Percentiles rank a stretch among this genome's conserved stretches.
These are phyloP conservation scores for Curvularia lunata DNA, from an alignment of 2,329 filamentous ascomycete species.

Conservation along the genomic window DNA sequence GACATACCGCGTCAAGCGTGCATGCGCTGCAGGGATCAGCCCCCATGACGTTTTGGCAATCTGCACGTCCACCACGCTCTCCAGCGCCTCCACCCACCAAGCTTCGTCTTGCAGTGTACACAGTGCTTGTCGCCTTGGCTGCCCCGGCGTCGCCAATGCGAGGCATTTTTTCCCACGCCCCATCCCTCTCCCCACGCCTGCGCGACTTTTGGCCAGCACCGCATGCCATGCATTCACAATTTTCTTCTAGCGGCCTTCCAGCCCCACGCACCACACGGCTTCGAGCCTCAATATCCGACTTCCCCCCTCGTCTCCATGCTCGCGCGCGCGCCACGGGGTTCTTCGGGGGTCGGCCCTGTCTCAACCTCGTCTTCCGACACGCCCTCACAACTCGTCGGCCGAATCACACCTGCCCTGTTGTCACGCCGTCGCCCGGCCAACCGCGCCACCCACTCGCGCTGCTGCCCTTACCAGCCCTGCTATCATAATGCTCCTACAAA, in stretches of 20 bases:
- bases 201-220: slow-evolving; percentile 15
- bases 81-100: slow-evolving; percentile 17
- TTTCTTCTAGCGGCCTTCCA: slow-evolving; percentile 25
- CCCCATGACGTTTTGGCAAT: slow-evolving; percentile 18
- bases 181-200: slow-evolving; percentile 17
- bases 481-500: slow-evolving; percentile 21
- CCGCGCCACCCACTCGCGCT: slow-evolving; percentile 15
- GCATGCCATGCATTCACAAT: slow-evolving; percentile 16
- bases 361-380: slow-evolving; percentile 22
- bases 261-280: slow-evolving; percentile 22
- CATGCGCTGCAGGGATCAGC: slow-evolving; percentile 12
- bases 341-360: slow-evolving; percentile 14
- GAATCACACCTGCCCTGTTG: slow-evolving; percentile 17
- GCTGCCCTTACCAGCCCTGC: slow-evolving; percentile 1
- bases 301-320: slow-evolving; percentile 19
- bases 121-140: slow-evolving; percentile 17
- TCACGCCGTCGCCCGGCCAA: slow-evolving; percentile 26
- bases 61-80: no score
- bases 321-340: slow-evolving; percentile 20
- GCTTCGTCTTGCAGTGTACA: slow-evolving; percentile 8
- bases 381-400: no score
- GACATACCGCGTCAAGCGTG: slow-evolving; percentile 20
- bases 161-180: slow-evolving; percentile 17
- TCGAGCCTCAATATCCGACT: slow-evolving; percentile 6
- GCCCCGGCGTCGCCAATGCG: background rate